phyloP scores from a whole-genome alignment of 331 rosid genomes.

The Prunus yedoensis region DNA sequence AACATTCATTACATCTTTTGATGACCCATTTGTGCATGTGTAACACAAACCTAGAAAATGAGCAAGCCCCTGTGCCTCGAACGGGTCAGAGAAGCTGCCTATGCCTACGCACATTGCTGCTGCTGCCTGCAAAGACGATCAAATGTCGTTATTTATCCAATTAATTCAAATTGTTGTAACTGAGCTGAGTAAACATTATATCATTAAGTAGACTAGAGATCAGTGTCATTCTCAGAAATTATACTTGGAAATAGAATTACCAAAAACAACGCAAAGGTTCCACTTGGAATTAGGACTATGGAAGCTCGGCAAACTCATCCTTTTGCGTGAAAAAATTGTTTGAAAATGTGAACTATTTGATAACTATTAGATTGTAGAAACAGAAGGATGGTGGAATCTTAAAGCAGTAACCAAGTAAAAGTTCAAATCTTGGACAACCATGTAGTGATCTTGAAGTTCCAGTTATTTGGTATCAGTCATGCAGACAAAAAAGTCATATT shows the following conservation, averaged over 20 bases:
- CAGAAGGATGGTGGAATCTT: background rate
- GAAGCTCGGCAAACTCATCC: background rate
- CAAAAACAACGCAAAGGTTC: background rate
- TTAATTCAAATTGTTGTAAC: slow-evolving; percentile 16
- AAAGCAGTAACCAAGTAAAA: background rate
- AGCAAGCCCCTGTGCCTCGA: slow-evolving; percentile 94
- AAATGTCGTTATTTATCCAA: background rate
- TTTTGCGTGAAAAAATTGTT: background rate
- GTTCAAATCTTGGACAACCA: background rate
- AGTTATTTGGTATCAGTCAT: background rate
- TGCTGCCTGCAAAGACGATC: slow-evolving; percentile 66
- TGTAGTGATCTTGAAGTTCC: background rate
- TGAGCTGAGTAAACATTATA: background rate
- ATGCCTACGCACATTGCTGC: slow-evolving; percentile 96
- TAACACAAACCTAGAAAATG: slow-evolving; percentile 77
- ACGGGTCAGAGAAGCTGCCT: slow-evolving; percentile 90
- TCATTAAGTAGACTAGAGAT: background rate
- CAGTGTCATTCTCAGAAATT: background rate
- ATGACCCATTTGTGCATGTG: background rate
- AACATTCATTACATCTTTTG: background rate
- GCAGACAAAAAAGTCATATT: background rate
- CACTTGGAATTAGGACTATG: background rate
- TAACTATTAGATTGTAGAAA: background rate
- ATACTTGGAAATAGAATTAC: background rate
- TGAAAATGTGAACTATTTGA: background rate